Conservation (phyloP, 1,284 basidiomycete species). For the Cutaneotrichosporon cyanovorans region DNA sequence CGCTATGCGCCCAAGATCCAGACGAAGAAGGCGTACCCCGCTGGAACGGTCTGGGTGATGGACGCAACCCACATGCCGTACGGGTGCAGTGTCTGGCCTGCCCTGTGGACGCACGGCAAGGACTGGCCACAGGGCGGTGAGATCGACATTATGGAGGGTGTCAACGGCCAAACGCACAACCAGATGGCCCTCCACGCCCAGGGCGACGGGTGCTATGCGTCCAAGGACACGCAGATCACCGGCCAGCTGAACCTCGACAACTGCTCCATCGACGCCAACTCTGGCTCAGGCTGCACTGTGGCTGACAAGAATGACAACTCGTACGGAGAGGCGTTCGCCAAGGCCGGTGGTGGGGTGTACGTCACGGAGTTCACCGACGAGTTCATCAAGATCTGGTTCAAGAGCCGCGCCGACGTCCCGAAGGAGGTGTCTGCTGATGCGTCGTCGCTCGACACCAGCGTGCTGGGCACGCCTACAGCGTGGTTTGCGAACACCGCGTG, state of each 20-base stretch:
- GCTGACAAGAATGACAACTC: slow-evolving; percentile 52
- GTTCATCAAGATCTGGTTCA: slow-evolving; percentile 63
- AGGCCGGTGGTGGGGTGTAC: slow-evolving; percentile 60
- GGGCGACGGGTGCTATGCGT: slow-evolving; percentile 10
- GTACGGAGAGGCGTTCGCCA: slow-evolving; percentile 60
- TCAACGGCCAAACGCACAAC: slow-evolving; percentile 34
- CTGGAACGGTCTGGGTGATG: slow-evolving; percentile 44
- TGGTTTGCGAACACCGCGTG: slow-evolving; percentile 60
- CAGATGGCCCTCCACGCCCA: slow-evolving; percentile 40
- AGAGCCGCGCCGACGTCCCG: slow-evolving; percentile 57
- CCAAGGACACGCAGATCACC: slow-evolving; percentile 1
- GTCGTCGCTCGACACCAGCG: slow-evolving; percentile 56
- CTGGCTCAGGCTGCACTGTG: slow-evolving; percentile 59
- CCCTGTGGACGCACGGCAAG: slow-evolving; percentile 31
- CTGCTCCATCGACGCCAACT: slow-evolving; percentile 36
- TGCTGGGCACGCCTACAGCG: slow-evolving; percentile 60
- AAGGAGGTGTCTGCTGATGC: slow-evolving; percentile 50
- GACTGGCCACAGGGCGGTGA: slow-evolving; percentile 39
- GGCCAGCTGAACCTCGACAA: slow-evolving; percentile 17
- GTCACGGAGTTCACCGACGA: slow-evolving; percentile 60
- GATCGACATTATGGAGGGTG: slow-evolving; percentile 38
- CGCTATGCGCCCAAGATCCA: slow-evolving; percentile 63
- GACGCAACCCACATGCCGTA: slow-evolving; percentile 61
- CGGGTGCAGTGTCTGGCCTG: slow-evolving; percentile 36
- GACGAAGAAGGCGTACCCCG: slow-evolving; percentile 53